Evolutionary conservation across 805 yeast genomes (phyloP).

Genomic region (Yamadazyma insecticola): DNA sequence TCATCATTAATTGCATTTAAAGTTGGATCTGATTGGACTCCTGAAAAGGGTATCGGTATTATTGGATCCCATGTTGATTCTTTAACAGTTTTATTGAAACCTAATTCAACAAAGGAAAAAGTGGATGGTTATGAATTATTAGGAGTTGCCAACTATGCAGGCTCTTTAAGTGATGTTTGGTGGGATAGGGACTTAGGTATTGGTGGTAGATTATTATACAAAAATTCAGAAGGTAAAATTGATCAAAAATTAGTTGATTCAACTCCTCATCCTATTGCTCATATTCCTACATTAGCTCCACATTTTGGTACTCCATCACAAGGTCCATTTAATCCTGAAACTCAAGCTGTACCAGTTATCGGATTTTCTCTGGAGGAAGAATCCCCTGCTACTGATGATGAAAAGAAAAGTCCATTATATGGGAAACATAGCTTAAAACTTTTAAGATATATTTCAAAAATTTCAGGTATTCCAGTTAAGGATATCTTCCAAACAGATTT

Average conservation of each 20-base stretch:
- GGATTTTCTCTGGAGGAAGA: constrained; percentile 28
- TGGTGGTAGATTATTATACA: constrained; percentile 32
- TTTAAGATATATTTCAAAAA: constrained; percentile 62
- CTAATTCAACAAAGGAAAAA: constrained; percentile 14
- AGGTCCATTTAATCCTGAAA: constrained; percentile 29
- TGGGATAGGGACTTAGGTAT: constrained; percentile 40
- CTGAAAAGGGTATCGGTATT: constrained; percentile 10
- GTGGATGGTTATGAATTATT: constrained; percentile 31
- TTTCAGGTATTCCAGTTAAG: constrained; percentile 54
- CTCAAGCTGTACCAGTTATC: constrained; percentile 36
- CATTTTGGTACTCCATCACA: constrained; percentile 28
- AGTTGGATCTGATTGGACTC: constrained; percentile 35
- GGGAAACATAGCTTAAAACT: constrained; percentile 66
- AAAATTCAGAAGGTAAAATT: constrained; percentile 17
- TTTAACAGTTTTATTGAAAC: constrained; percentile 21
- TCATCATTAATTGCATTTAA: constrained; percentile 32
- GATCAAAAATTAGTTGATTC: constrained; percentile 25
- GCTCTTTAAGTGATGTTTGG: constrained; percentile 31
- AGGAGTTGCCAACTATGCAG: constrained; percentile 40
- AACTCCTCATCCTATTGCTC: constrained; percentile 31
- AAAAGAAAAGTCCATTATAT: constrained; percentile 57
- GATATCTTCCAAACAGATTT: constrained; percentile 69
- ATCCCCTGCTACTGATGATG: constrained; percentile 54
- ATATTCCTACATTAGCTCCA: constrained; percentile 37
- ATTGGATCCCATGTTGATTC: constrained; percentile 34